Base-by-base conservation (phyloP, 495 filamentous ascomycete species). In the Xylaria acuta region DNA sequence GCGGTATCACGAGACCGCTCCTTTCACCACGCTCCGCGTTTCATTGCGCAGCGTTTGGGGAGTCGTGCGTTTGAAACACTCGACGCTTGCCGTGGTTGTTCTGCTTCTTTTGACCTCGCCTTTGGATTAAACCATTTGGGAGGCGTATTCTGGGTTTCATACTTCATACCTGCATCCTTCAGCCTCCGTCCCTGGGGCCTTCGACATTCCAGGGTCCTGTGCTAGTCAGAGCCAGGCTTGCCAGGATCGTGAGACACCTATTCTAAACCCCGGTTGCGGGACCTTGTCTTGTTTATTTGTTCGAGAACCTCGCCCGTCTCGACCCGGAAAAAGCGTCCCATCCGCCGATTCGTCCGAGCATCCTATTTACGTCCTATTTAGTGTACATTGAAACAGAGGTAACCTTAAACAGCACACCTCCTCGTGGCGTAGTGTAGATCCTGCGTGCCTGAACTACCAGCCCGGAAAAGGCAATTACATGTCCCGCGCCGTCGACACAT, bases 211-310 rank as follows among this genome's bases (percentile, higher is more conserved):
- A 51, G 32, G 47, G 51, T 36, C 36, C 36, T 22, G 38, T 12
- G 60, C 65, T 22, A 11, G 49, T 45, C 64, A 32, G n/a, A 51
- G n/a, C n/a, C 47, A 54, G 58, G 54, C 58, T 53, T 64, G 34
- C 60, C 69, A 64, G 69, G 60, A 71, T 64, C 47, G 8, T 64
- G 59, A 43, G 59, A 64, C 59, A 56, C 14, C 56, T 64, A 49
- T 41, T 43, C 34, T 56, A 64, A 53, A 63, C 41, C 67, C 49
- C 32, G 30, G 51, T 59, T 40, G 36, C 25, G 1, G 38, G 45
- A 6, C 67, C 41, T 62, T 62, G 68, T 51, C 36, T 40, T 43
- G 34, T 30, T 58, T 32, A 53, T 68, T 32, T 25, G 41, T 53
- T 64, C 32, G 58, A 64, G 56, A 64, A 41, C 14, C 16, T 53